A percentile compares a stretch with the other conserved stretches of the same genome.
Evolutionary conservation across 169 alveolate species (phyloP).

Genomic region (Plasmodium chabaudi): DNA sequence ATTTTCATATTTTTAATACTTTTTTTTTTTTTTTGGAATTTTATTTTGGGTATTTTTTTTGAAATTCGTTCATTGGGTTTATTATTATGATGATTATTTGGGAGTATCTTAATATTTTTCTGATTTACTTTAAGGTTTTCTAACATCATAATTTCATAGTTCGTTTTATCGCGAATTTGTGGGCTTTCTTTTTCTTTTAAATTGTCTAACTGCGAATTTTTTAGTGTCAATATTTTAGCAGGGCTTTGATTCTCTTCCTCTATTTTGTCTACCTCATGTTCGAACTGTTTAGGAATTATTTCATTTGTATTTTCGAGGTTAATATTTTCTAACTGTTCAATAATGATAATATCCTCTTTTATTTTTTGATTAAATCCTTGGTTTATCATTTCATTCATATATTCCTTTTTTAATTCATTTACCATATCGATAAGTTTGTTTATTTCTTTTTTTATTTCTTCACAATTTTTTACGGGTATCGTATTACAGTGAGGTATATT

Average conservation of each 20-base stretch:
- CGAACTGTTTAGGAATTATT: background rate
- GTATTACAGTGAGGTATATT: no score
- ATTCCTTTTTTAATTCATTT: slow-evolving; percentile 19
- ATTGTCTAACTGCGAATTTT: background rate
- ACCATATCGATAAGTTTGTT: slow-evolving; percentile 46
- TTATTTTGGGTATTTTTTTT: background rate
- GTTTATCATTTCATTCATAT: slow-evolving; percentile 25
- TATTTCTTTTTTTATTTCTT: slow-evolving; percentile 27
- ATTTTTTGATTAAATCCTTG: background rate
- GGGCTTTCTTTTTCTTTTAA: background rate
- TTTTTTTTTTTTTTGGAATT: slow-evolving; percentile 1
- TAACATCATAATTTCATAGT: slow-evolving; percentile 4
- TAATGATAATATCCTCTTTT: slow-evolving; percentile 9
- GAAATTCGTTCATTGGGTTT: background rate
- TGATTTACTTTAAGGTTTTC: background rate
- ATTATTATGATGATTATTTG: background rate
- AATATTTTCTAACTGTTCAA: slow-evolving; percentile 4
- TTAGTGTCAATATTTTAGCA: no score
- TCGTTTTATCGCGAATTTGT: background rate
- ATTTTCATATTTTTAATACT: slow-evolving; percentile 14
- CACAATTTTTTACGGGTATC: no score
- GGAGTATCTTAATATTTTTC: background rate
- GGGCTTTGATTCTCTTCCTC: background rate
- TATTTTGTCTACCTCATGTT: background rate
- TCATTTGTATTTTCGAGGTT: background rate